Evolutionary conservation across 2,329 filamentous ascomycete genomes (phyloP), one percentile per base, ranked within the genome.

Genomic region (Bipolaris cookei): DNA sequence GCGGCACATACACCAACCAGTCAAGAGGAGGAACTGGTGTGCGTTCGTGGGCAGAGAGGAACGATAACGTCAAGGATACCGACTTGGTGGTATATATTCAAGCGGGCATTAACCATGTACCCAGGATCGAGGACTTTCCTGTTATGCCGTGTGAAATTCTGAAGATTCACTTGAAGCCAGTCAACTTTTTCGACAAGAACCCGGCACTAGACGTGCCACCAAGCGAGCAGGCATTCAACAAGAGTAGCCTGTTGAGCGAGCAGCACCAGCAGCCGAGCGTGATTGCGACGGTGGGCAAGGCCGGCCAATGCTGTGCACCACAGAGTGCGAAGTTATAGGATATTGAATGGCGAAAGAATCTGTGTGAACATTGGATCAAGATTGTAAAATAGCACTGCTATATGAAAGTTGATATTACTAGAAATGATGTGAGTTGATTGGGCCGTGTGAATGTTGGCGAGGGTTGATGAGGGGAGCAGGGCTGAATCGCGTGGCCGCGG

Each of bases 1-100:
- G 84, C 2, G 86, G 86, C 3, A 78, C 82, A 51, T 86, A 86
- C 70, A 84, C 85, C 0, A 86, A 85, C 63, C 86, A 88, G 69
- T 88, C 84, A 34, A 74, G 82, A 63, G 79, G 83, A 53, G 73
- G 81, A 53, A 77, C 75, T 20, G 76, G 82, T 57, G 82, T 83
- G 37, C 72, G 78, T 54, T 70, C 73, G 39, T 83, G 81, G 78
- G 83, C 81, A 0, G 76, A 80, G 14, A 76, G 82, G n/a, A 79
- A 82, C 54, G 83, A 85, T 54, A 77, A 76, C 44, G 82, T 85
- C 48, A 79, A 81, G 53, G 83, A 86, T 56, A 79, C 81, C 3
- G 83, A 87, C 66, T 77, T 86, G 14, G 84, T 86, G 3, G 76
- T 84, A 48, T 87, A 80, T 56, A 71, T 86, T 16, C 84, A 86